These are phyloP conservation scores for Vigna mungo DNA, from an alignment of 306 rosid genomes.

Conservation along the genomic window DNA sequence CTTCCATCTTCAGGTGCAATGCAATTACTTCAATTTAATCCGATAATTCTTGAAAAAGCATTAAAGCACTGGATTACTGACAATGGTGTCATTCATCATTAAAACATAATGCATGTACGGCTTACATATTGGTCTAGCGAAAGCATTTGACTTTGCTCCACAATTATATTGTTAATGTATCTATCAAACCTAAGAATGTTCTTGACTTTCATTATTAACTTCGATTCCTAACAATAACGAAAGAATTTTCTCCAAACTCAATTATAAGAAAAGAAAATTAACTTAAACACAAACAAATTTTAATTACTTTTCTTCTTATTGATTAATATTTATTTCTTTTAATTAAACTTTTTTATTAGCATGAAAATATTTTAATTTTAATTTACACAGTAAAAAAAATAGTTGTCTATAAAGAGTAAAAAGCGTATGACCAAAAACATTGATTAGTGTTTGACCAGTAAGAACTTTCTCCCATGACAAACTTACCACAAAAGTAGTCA, in stretches of 20 bases:
- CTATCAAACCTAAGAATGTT: constrained; percentile 7
- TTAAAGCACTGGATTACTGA: constrained; percentile 29
- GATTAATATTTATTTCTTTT: too few relatives aligned
- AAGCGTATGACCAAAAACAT: background rate
- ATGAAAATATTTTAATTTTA: too few relatives aligned
- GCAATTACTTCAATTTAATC: constrained; percentile 2
- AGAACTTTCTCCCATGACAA: background rate
- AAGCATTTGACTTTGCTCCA: constrained; percentile 35
- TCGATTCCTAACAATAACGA: background rate
- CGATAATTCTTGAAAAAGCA: constrained; percentile 30
- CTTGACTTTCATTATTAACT: constrained; percentile 27
- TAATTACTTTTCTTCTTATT: too few relatives aligned
- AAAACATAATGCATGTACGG: constrained; percentile 28
- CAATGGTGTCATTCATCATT: constrained; percentile 16
- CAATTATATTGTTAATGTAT: constrained; percentile 29
- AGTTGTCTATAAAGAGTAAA: background rate
- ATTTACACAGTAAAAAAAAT: too few relatives aligned
- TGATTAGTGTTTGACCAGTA: constrained; percentile 11
- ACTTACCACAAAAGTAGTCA: background rate
- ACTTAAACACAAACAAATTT: too few relatives aligned
- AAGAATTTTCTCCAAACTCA: too few relatives aligned
- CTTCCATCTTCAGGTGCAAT: constrained; percentile 1
- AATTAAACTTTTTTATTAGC: too few relatives aligned
- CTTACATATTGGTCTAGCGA: background rate
- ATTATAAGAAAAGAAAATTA: too few relatives aligned